Base-by-base conservation (phyloP, 2,329 filamentous ascomycete genomes). In the Fusarium sp. region DNA sequence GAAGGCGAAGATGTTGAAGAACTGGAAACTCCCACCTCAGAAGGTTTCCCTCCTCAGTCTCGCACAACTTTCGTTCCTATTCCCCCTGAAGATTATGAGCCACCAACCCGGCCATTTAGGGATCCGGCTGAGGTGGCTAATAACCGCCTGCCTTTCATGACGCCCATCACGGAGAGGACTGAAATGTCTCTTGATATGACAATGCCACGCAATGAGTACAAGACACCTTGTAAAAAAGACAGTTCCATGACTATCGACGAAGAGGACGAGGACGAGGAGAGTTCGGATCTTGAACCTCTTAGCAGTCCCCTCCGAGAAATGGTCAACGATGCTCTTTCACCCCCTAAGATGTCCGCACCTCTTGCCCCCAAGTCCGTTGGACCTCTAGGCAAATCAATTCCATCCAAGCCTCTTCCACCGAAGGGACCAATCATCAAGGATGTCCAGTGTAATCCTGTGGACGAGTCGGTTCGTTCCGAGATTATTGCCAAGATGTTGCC, bases 61-160 rank as follows among this genome's bases (percentile, higher is more conserved):
- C 87, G 86, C 73, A 89, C 86, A 3, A 81, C 82, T n/a, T 97
- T 92, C 73, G 85, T 96, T 19, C 92, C 93, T 1, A 85, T 95
- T 34, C 91, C 91, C 2, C 94, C 94, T 1, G 93, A 97, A 75
- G 93, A 96, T 77, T 97, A 94, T 76, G 89, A 94, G 69, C 88
- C 92, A 43, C 91, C 93, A 19, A 91, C 86, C 56, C 86, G 90
- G 46, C 91, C 92, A 59, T 97, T 91, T 83, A 89, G 94, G 75
- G 92, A 97, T 78, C 88, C 93, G 74, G 86, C 82, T 34, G 86
- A 94, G 76, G 85, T 90, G 77, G 93, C 94, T 61, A 96, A 97
- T 74, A 97, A 94, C 78, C 90, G 94, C 54, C 83, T 98, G 11
- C 96, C 95, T 4, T 99, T 98, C 77, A 98, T 99, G 96, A 99